phyloP scores from a whole-genome alignment of 176 grass and related monocot genomes.

The Musa schizocarpa region DNA sequence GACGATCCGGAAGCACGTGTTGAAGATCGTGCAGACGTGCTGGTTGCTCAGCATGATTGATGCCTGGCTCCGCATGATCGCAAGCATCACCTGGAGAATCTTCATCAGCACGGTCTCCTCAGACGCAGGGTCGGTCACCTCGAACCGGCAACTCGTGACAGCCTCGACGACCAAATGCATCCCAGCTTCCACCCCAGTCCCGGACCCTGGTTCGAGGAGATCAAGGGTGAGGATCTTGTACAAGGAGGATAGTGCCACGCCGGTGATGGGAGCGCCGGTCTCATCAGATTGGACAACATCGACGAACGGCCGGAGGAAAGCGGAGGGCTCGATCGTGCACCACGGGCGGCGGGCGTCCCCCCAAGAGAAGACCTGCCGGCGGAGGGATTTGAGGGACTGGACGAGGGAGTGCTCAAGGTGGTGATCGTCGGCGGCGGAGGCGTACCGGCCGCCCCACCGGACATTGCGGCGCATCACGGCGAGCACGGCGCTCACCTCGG shows the following conservation, averaged over 20 bases:
- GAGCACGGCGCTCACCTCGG: slow-evolving; percentile 88
- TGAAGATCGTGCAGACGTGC: slow-evolving; percentile 83
- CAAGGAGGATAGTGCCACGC: slow-evolving; percentile 70
- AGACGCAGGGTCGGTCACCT: slow-evolving; percentile 87
- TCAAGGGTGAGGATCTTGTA: slow-evolving; percentile 88
- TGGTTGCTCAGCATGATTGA: slow-evolving; percentile 52
- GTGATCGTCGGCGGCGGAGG: slow-evolving; percentile 46
- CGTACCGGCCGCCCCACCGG: slow-evolving; percentile 66
- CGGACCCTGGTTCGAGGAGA: slow-evolving; percentile 34
- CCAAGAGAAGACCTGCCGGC: slow-evolving; percentile 59
- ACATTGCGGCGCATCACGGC: slow-evolving; percentile 98
- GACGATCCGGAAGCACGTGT: slow-evolving; percentile 91
- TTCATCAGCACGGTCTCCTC: slow-evolving; percentile 87
- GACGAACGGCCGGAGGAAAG: slow-evolving; percentile 74
- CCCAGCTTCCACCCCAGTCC: slow-evolving; percentile 29
- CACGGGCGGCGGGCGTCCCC: slow-evolving; percentile 18
- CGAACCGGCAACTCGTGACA: slow-evolving; percentile 77
- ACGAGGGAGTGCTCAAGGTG: slow-evolving; percentile 68
- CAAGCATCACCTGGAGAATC: slow-evolving; percentile 83
- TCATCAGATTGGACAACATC: slow-evolving; percentile 91
- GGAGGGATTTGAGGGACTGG: slow-evolving; percentile 60
- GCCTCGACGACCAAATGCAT: slow-evolving; percentile 78
- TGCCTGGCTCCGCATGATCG: slow-evolving; percentile 54
- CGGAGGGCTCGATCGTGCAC: slow-evolving; percentile 39
- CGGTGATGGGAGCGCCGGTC: slow-evolving; percentile 89